These are phyloP conservation scores for Jatropha curcas DNA, from an alignment of 345 rosid genomes.

Conservation along the genomic window DNA sequence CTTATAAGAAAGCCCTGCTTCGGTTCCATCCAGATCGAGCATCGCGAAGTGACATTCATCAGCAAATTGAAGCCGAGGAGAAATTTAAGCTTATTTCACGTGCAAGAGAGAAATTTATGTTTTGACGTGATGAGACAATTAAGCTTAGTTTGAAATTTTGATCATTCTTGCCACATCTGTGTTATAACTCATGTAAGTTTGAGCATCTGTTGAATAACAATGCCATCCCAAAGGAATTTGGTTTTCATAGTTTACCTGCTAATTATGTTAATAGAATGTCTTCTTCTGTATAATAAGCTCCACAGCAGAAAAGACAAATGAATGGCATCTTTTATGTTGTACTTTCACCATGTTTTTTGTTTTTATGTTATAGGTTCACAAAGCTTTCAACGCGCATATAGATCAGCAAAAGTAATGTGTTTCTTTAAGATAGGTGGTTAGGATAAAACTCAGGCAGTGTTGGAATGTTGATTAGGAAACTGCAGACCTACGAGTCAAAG, in stretches of 20 bases:
- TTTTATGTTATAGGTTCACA: no score
- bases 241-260: background rate
- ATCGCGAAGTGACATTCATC: slow-evolving; percentile 11
- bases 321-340: background rate
- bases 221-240: background rate
- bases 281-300: background rate
- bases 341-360: no score
- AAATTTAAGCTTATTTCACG: slow-evolving; percentile 21
- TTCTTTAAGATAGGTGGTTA: no score
- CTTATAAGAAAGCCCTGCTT: slow-evolving; percentile 15
- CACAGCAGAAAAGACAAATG: background rate
- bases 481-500: no score
- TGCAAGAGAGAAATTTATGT: slow-evolving; percentile 16
- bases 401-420: no score
- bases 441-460: no score
- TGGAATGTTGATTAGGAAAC: no score
- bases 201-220: background rate
- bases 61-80: slow-evolving; percentile 24
- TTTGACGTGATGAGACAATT: background rate
- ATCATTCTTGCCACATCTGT: background rate
- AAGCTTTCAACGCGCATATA: no score
- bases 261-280: background rate
- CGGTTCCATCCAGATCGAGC: slow-evolving; percentile 25
- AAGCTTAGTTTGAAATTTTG: background rate
- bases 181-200: background rate